Evolutionary conservation across 2,329 filamentous ascomycete species (phyloP).

Genomic region (Pyrenochaeta sp.): DNA sequence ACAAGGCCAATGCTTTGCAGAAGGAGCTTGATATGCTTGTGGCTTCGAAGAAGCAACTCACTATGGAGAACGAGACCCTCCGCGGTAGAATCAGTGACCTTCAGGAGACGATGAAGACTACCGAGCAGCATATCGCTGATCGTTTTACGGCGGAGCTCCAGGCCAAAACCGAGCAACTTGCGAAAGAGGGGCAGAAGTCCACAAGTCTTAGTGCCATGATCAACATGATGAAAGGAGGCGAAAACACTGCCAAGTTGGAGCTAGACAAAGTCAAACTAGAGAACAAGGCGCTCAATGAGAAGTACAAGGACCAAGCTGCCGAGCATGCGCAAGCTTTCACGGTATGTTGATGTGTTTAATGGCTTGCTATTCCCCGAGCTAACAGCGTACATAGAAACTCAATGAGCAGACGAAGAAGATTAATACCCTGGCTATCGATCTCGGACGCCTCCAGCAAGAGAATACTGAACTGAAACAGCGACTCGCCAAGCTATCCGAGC

Average conservation of each 20-base stretch:
- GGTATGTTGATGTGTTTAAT: constrained; percentile 16
- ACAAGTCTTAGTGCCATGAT: constrained; percentile 21
- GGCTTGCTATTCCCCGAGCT: background rate
- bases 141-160: constrained; percentile 28
- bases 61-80: constrained; percentile 24
- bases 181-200: constrained; percentile 30
- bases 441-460: constrained; percentile 20
- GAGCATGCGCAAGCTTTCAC: constrained; percentile 30
- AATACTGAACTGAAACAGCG: constrained; percentile 24
- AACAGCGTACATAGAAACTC: constrained; percentile 10
- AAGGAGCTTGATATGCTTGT: constrained; percentile 25
- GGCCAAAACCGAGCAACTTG: constrained; percentile 22
- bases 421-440: constrained; percentile 16
- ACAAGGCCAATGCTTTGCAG: constrained; percentile 18
- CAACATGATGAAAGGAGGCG: constrained; percentile 19
- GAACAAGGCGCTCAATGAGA: constrained; percentile 23
- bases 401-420: constrained; percentile 31
- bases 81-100: constrained; percentile 20
- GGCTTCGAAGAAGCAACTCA: constrained; percentile 26
- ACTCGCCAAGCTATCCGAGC: constrained; percentile 18
- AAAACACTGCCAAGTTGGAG: constrained; percentile 22
- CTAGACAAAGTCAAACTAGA: constrained; percentile 29
- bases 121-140: constrained; percentile 22
- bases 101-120: constrained; percentile 23
- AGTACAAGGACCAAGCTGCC: constrained; percentile 29